These are phyloP conservation scores for Yamadazyma dushanensis DNA, from an alignment of 1,139 yeast species.

Conservation along the genomic window DNA sequence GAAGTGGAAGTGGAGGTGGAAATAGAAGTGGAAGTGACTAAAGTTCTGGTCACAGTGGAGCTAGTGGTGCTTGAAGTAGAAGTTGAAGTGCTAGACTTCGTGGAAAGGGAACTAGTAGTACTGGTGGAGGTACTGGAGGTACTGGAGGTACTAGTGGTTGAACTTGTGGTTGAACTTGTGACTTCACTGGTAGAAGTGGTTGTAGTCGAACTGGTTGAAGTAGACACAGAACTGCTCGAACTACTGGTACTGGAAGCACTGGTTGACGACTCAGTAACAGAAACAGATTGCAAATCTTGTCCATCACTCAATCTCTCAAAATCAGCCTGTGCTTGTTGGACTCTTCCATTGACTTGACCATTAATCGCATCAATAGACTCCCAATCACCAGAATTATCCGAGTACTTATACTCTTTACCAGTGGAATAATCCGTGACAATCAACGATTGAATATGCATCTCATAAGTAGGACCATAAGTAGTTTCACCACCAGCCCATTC, in stretches of 20 bases:
- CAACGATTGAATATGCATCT: constrained; percentile 63
- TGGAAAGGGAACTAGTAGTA: too few relatives aligned
- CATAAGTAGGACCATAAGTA: constrained; percentile 67
- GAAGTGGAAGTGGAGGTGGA: constrained; percentile 8
- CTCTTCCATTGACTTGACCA: constrained; percentile 68
- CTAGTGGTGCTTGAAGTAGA: constrained; percentile 2
- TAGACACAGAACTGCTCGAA: not conserved
- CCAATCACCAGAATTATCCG: constrained; percentile 67
- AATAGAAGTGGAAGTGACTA: constrained; percentile 1
- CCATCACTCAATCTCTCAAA: constrained; percentile 33
- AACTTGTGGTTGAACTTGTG: constrained; percentile 1
- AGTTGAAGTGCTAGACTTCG: not conserved
- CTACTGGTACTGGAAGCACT: not conserved
- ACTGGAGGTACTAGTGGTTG: constrained; percentile 3
- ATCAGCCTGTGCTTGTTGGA: constrained; percentile 47
- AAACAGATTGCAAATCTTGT: not conserved
- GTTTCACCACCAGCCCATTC: constrained; percentile 87
- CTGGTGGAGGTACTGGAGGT: constrained; percentile 5
- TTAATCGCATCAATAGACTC: constrained; percentile 61
- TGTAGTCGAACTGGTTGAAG: constrained; percentile 3
- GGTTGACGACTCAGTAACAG: too few relatives aligned
- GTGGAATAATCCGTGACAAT: constrained; percentile 77
- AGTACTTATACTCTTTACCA: constrained; percentile 66
- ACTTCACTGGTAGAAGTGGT: constrained; percentile 6
- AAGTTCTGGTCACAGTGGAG: not conserved